Conservation (phyloP, 805 yeast species). For the Yarrowia keelungensis region DNA sequence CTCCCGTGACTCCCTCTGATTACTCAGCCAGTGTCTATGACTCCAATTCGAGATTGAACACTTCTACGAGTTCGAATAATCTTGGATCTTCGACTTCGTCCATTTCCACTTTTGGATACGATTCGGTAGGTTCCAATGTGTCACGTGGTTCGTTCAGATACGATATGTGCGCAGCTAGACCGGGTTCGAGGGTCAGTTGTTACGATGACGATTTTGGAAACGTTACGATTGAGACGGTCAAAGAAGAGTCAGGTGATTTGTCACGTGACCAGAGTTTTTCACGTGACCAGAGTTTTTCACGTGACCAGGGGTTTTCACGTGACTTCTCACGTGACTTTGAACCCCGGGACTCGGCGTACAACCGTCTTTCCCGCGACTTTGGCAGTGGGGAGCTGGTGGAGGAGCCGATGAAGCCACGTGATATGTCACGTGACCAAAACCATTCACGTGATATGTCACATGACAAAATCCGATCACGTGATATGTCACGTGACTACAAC, state of each 20-base stretch:
- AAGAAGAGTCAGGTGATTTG: neutral
- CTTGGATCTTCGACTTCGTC: constrained; percentile 4
- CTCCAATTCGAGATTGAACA: no score
- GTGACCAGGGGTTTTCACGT: neutral
- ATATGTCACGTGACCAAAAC: no score
- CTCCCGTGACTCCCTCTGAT: no score
- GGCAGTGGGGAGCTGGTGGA: no score
- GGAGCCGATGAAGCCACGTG: neutral
- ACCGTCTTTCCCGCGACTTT: no score
- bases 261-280: neutral
- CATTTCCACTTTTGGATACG: constrained; percentile 24
- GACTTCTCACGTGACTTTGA: neutral
- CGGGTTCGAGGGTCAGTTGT: constrained; percentile 12
- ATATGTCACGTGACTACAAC: neutral
- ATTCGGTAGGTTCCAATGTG: constrained; percentile 13
- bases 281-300: neutral
- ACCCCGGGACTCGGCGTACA: no score
- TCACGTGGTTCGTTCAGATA: constrained; percentile 23
- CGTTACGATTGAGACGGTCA: neutral
- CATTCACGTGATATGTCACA: neutral
- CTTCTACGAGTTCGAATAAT: no score
- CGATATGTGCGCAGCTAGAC: constrained; percentile 14
- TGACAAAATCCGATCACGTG: neutral
- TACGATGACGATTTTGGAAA: constrained; percentile 22
- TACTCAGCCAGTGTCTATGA: no score